Percentiles rank a stretch among this genome's conserved stretches.
Conservation (phyloP, 2,329 filamentous ascomycete species). For the Penicillium corylophilum region DNA sequence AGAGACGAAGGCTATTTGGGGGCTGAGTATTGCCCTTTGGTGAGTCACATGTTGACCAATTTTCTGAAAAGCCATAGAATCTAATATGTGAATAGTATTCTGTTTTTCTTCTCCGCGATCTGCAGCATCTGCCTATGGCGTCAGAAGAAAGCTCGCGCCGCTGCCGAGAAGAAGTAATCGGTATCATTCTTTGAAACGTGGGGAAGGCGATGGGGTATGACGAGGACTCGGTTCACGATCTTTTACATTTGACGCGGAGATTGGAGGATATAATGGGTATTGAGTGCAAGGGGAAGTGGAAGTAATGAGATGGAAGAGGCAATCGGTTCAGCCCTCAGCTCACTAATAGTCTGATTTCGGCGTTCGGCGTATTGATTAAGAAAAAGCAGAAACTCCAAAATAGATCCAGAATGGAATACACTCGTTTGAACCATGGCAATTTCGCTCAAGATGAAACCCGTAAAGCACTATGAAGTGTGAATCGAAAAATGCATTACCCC, state of each 20-base stretch:
- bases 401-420: background rate
- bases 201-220: too few species aligned
- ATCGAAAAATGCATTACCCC: conserved; percentile 28
- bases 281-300: background rate
- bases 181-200: background rate
- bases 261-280: background rate
- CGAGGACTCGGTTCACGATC: background rate
- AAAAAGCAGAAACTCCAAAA: background rate
- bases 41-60: conserved; percentile 37
- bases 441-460: background rate
- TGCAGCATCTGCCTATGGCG: conserved; percentile 63
- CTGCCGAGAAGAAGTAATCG: conserved; percentile 15
- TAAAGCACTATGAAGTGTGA: background rate
- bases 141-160: conserved; percentile 49
- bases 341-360: conserved; percentile 10
- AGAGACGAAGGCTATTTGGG: conserved; percentile 86
- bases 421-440: background rate
- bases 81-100: conserved; percentile 47
- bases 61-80: background rate
- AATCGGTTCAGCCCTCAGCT: background rate
- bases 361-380: background rate
- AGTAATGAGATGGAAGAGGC: background rate
- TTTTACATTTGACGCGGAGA: background rate
- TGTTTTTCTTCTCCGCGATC: conserved; percentile 65
- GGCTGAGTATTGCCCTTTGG: conserved; percentile 75